These are phyloP conservation scores for Ophiocordyceps sinensis DNA, from an alignment of 2,329 filamentous ascomycete species.

Conservation along the genomic window DNA sequence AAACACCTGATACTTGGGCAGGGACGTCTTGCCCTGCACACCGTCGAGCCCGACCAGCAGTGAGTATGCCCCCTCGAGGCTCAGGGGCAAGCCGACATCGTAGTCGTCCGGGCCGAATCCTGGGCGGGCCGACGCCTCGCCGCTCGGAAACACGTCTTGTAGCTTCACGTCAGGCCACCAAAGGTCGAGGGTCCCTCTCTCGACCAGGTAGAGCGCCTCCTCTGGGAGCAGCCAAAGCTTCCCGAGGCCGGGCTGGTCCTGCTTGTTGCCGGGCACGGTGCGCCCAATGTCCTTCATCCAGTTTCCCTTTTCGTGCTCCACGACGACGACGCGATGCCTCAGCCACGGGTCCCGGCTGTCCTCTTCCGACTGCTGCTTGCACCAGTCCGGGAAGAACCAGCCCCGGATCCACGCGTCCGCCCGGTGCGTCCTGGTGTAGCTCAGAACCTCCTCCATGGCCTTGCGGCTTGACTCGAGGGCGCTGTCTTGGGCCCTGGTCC, in stretches of 20 bases:
- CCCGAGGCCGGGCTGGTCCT: slow-evolving; percentile 38
- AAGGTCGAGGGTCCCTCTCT: slow-evolving; percentile 75
- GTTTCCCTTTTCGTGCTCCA: slow-evolving; percentile 60
- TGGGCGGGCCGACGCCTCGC: slow-evolving; percentile 9
- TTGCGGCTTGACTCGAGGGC: slow-evolving; percentile 67
- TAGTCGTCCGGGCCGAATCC: slow-evolving; percentile 25
- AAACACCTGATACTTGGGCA: slow-evolving; percentile 83
- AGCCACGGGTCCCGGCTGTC: slow-evolving; percentile 13
- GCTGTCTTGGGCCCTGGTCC: slow-evolving; percentile 65
- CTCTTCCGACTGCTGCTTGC: slow-evolving; percentile 15
- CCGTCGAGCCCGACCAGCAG: slow-evolving; percentile 61
- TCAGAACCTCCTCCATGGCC: slow-evolving; percentile 80
- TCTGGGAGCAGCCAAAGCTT: slow-evolving; percentile 79
- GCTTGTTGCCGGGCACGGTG: slow-evolving; percentile 37
- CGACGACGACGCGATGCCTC: slow-evolving; percentile 43
- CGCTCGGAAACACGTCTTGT: slow-evolving; percentile 29
- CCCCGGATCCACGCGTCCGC: slow-evolving; percentile 51
- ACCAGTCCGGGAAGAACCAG: slow-evolving; percentile 56
- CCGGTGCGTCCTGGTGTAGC: slow-evolving; percentile 61
- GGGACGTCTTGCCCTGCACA: slow-evolving; percentile 41
- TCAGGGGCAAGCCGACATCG: slow-evolving; percentile 64
- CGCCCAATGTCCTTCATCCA: slow-evolving; percentile 65
- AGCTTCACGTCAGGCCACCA: slow-evolving; percentile 58
- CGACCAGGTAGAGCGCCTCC: slow-evolving; percentile 78
- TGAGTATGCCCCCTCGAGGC: slow-evolving; percentile 79